Evolutionary conservation across 441 rosid species (phyloP).

Genomic region (Populus tomentosa): DNA sequence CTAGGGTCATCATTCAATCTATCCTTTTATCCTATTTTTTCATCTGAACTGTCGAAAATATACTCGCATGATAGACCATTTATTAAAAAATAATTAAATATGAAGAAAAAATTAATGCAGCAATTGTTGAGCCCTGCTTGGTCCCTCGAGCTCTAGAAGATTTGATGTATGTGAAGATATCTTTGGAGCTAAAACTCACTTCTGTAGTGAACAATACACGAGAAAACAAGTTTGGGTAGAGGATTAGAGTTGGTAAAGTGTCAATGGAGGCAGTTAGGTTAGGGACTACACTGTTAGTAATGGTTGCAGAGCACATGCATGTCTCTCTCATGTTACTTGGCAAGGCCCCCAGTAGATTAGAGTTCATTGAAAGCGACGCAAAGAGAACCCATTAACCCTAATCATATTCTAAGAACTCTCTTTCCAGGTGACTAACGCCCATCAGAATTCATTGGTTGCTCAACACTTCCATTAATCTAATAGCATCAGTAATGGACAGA

Average conservation of each 20-base stretch:
- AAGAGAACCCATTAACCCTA: constrained; percentile 1
- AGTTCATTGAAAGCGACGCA: not conserved
- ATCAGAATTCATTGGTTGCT: not conserved
- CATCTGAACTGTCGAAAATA: too few relatives aligned
- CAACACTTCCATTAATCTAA: not conserved
- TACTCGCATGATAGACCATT: too few relatives aligned
- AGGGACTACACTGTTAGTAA: not conserved
- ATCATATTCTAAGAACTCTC: constrained; percentile 10
- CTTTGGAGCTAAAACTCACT: not conserved
- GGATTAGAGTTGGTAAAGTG: constrained; percentile 16
- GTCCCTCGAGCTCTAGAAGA: too few relatives aligned
- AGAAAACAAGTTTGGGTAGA: not conserved
- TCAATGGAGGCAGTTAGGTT: constrained; percentile 3
- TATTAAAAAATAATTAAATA: too few relatives aligned
- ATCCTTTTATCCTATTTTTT: too few relatives aligned
- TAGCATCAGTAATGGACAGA: not conserved
- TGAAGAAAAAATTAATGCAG: not conserved
- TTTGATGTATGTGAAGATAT: not conserved
- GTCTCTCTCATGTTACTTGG: constrained; percentile 6
- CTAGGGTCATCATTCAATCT: too few relatives aligned
- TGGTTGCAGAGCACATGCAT: constrained; percentile 6
- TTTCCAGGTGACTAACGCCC: not conserved
- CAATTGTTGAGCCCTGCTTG: not conserved
- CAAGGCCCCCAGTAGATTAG: not conserved
- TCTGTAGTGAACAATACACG: constrained; percentile 5